Evolutionary conservation across 805 yeast species (phyloP), one percentile per base, ranked within the genome.

Genomic region (Kazachstania bromeliacearum): DNA sequence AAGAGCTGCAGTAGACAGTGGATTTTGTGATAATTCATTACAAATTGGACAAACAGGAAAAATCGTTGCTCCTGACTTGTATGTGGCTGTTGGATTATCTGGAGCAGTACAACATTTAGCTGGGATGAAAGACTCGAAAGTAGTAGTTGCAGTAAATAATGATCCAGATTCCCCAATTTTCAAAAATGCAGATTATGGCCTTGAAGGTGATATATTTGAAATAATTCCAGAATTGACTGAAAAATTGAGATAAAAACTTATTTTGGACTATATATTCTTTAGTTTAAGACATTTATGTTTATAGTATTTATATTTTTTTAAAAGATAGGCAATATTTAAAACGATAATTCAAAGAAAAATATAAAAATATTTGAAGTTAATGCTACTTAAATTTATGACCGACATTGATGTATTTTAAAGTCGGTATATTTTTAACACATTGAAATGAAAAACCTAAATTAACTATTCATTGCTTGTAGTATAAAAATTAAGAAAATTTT

Each of bases 31-130:
- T 56, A 92, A 89, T 65, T 87, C 97, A 7, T 71, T 89, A 50
- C 98, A 89, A 64, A 88, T 89, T 43, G 98, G 98, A 37, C 98
- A 89, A 65, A 89, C 98, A 7, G 98, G 98, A 50, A 92, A 92
- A 61, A 88, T 88, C 37, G 94, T 92, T 23, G 97, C 97, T 6
- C 98, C 98, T 28, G 95, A 88, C 28, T 70, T 88, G 44, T 92
- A 92, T 59, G 63, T 92, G 31, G 97, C 96, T 3, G 77, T 88
- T 28, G 98, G 98, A 45, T 75, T 92, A 39, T 82, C 95, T 15
- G 98, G 98, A 43, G 98, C 98, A 22, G 89, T 89, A 53, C 98
- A 89, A 66, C 98, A 89, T 64, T 67, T 92, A 53, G 98, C 98
- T 2, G 98, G 98, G 46, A 89, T 89, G 96, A 89, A 88, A 63